Evolutionary conservation across 345 rosid species (phyloP).

Genomic region (Euphorbia tirucalli): DNA sequence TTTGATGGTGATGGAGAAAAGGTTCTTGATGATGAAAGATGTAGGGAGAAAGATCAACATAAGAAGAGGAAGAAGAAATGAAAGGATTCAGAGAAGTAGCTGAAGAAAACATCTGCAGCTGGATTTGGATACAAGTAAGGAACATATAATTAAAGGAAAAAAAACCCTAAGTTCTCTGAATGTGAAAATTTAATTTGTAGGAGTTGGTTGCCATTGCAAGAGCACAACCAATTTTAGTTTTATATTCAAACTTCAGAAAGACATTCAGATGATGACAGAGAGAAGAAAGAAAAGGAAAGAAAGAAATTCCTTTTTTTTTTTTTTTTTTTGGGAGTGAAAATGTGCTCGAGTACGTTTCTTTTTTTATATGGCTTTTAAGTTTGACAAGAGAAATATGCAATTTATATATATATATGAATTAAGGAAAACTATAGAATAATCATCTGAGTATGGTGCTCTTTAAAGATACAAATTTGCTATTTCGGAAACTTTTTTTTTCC

Average conservation of each 20-base stretch:
- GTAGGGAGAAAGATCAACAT: conserved; percentile 11
- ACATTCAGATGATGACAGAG: conserved; percentile 3
- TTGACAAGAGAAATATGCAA: no score
- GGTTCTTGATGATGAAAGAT: background rate
- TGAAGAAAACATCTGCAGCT: conserved; percentile 30
- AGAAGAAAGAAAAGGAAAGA: background rate
- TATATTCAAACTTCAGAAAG: no score
- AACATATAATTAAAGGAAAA: no score
- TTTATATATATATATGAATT: no score
- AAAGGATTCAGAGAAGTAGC: conserved; percentile 12
- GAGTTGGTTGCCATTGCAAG: conserved; percentile 9
- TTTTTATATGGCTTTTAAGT: no score
- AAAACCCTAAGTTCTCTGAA: conserved; percentile 15
- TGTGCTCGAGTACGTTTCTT: no score
- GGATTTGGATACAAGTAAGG: background rate
- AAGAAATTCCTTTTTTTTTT: background rate
- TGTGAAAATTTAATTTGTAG: background rate
- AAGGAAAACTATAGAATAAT: no score
- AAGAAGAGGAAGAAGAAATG: conserved; percentile 24
- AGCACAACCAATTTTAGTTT: background rate
- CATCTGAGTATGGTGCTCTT: no score
- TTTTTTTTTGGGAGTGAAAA: background rate
- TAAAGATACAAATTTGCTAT: no score
- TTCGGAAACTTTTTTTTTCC: no score
- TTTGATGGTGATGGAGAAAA: conserved; percentile 22